These are phyloP conservation scores for Chamaenerion angustifolium DNA, from an alignment of 345 rosid species.

Conservation along the genomic window DNA sequence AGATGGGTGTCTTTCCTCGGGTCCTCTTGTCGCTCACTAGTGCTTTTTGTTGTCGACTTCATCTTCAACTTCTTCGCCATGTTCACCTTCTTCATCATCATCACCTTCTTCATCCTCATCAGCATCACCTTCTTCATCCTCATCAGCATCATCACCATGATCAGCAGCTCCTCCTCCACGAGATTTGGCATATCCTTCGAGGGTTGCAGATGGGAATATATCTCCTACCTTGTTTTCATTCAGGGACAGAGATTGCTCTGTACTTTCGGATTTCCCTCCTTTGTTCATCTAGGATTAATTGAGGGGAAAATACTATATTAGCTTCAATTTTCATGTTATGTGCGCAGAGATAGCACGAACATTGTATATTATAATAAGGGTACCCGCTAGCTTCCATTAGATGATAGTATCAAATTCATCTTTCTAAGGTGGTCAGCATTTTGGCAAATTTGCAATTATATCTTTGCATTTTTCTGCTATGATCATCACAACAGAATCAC, in stretches of 20 bases:
- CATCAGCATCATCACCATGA: no score
- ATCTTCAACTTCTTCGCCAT: constrained; percentile 14
- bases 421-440: no score
- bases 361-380: no score
- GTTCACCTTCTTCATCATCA: constrained; percentile 7
- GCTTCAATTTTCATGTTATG: not conserved
- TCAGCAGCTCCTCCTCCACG: constrained; percentile 5
- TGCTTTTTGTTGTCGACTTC: constrained; percentile 10
- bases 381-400: no score
- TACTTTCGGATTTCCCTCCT: constrained; percentile 26
- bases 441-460: no score
- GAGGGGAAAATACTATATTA: no score
- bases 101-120: constrained; percentile 11
- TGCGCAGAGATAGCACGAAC: no score
- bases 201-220: constrained; percentile 54
- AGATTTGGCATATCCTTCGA: constrained; percentile 54
- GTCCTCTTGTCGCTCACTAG: not conserved
- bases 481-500: not conserved
- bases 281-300: constrained; percentile 51
- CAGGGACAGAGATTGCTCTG: constrained; percentile 22
- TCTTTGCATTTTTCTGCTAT: no score
- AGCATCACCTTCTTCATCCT: constrained; percentile 9
- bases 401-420: not conserved
- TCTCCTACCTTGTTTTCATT: constrained; percentile 66
- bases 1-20: no score